Percentiles rank a stretch among this genome's conserved stretches.
These are phyloP conservation scores for Scedosporium minutisporum DNA, from an alignment of 2,329 filamentous ascomycete genomes.

Conservation along the genomic window DNA sequence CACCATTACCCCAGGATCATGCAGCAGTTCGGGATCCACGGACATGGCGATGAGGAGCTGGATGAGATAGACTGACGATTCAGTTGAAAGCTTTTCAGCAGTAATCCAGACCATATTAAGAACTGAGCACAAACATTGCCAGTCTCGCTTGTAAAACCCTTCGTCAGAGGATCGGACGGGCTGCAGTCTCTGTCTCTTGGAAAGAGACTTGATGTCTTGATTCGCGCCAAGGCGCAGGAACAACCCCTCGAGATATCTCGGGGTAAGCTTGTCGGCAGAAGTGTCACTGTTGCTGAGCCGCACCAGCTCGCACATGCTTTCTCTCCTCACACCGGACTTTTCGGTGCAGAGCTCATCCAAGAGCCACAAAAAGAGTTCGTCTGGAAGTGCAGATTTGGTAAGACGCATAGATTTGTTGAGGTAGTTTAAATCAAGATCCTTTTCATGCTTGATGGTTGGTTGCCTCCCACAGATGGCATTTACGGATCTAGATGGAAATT, in stretches of 20 bases:
- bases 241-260: conserved; percentile 36
- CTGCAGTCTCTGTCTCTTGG: conserved; percentile 12
- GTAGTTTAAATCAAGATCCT: neutral
- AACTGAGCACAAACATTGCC: conserved; percentile 33
- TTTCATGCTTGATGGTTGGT: neutral
- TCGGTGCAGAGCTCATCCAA: conserved; percentile 49
- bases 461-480: neutral
- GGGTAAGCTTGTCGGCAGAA: conserved; percentile 32
- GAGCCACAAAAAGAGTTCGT: conserved; percentile 59
- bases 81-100: conserved; percentile 23
- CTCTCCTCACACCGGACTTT: conserved; percentile 2
- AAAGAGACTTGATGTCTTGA: conserved; percentile 27
- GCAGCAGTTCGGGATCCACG: conserved; percentile 27
- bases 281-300: conserved; percentile 52
- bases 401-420: neutral
- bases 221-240: conserved; percentile 51
- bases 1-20: conserved; percentile 24
- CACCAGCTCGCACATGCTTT: conserved; percentile 36
- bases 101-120: conserved; percentile 30
- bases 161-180: conserved; percentile 16
- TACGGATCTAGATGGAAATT: neutral
- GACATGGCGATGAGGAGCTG: conserved; percentile 44
- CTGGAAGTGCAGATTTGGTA: conserved; percentile 33
- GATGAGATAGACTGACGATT: conserved; percentile 28
- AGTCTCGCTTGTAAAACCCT: conserved; percentile 30